A percentile compares a stretch with the other conserved stretches of the same genome.
Conservation (phyloP, 495 filamentous ascomycete genomes). For the Antarctomyces pellizariae region DNA sequence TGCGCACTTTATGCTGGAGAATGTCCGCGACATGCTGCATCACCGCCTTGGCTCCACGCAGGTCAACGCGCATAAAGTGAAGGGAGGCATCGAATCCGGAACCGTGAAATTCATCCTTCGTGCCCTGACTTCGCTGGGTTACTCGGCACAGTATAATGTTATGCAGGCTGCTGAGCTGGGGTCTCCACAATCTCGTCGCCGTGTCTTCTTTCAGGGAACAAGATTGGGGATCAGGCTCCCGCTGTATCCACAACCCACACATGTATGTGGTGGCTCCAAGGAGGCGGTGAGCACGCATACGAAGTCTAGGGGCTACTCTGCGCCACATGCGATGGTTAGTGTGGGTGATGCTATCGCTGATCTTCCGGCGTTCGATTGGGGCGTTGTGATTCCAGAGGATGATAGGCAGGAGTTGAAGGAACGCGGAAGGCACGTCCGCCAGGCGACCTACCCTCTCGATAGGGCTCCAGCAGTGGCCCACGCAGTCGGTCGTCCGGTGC, state of each 20-base stretch:
- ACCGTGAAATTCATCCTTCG: slow-evolving; percentile 7
- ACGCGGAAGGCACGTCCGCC: not conserved
- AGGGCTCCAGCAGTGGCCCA: not conserved
- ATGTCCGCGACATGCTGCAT: slow-evolving; percentile 2
- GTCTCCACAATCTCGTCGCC: slow-evolving; percentile 1
- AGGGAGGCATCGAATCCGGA: slow-evolving; percentile 3
- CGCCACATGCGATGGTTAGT: slow-evolving; percentile 1
- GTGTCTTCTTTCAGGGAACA: slow-evolving; percentile 6
- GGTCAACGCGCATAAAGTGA: not conserved
- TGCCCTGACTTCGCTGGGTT: slow-evolving; percentile 2
- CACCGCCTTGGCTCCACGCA: slow-evolving; percentile 2
- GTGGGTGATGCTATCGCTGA: slow-evolving; percentile 5
- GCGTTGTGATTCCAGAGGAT: slow-evolving; percentile 1
- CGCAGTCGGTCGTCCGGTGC: slow-evolving; percentile 1
- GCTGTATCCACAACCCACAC: slow-evolving; percentile 4
- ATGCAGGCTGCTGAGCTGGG: slow-evolving; percentile 3
- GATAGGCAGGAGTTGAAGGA: not conserved
- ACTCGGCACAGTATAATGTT: slow-evolving; percentile 3
- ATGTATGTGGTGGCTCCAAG: not conserved
- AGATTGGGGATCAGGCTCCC: slow-evolving; percentile 1
- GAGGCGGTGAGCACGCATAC: too few species aligned
- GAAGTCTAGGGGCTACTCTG: too few species aligned
- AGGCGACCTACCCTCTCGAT: not conserved
- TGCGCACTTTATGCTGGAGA: slow-evolving; percentile 6
- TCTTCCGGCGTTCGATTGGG: slow-evolving; percentile 6